phyloP scores from a whole-genome alignment of 129 eudicot species.

The Saussurea involucrata region DNA sequence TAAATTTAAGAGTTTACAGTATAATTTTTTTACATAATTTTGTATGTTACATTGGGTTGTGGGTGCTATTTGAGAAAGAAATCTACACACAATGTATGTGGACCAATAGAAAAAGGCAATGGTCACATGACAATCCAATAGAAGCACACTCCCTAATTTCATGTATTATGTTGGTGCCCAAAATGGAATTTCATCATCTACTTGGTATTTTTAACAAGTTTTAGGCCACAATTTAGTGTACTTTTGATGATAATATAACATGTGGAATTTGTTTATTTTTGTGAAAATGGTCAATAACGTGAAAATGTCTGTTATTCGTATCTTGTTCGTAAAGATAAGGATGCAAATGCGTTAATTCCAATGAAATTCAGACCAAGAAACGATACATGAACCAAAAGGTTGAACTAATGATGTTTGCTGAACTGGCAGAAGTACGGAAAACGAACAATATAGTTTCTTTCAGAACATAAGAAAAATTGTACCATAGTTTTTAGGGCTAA shows the following conservation, averaged over 20 bases:
- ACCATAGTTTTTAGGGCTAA: neutral
- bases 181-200: neutral
- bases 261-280: neutral
- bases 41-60: neutral
- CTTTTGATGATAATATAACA: neutral
- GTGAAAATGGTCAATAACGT: neutral
- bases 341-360: neutral
- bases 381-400: neutral
- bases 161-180: neutral
- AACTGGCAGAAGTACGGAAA: neutral
- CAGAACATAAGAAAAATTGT: neutral
- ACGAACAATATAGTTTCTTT: neutral
- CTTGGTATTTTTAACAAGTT: neutral
- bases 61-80: neutral
- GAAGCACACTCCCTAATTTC: neutral
- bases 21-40: neutral
- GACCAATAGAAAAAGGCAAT: neutral
- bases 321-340: neutral
- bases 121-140: neutral
- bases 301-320: neutral
- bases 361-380: neutral
- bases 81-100: neutral
- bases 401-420: neutral
- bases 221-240: neutral
- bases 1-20: neutral